Conservation (phyloP, 495 filamentous ascomycete species). For the Choiromyces venosus region DNA sequence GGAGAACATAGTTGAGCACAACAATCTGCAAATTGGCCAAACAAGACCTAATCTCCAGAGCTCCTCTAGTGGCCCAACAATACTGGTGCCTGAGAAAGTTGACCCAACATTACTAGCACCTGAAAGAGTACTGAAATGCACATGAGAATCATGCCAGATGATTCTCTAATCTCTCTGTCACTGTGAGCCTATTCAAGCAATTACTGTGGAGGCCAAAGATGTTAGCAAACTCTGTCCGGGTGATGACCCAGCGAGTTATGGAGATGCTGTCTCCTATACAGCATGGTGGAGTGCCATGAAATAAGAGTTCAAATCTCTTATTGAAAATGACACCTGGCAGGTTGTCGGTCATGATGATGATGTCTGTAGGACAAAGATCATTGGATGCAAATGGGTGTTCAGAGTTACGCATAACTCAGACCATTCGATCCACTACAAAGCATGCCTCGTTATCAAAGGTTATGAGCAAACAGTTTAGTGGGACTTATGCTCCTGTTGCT, state of each 20-base stretch:
- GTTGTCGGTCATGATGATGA: not conserved
- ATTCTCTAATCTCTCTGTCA: no score
- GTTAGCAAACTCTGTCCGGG: no score
- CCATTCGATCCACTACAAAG: constrained; percentile 19
- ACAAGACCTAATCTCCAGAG: no score
- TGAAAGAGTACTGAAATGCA: no score
- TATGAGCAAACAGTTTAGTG: constrained; percentile 18
- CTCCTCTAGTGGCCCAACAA: no score
- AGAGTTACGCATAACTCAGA: constrained; percentile 13
- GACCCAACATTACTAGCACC: no score
- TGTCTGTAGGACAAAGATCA: constrained; percentile 1
- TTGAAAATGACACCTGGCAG: constrained; percentile 11
- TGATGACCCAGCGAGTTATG: constrained; percentile 8
- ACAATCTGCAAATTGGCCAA: no score
- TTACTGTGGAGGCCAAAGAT: no score
- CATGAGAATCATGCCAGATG: no score
- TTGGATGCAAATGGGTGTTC: constrained; percentile 29
- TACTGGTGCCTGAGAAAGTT: no score
- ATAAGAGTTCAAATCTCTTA: constrained; percentile 1
- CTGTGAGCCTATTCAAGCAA: no score
- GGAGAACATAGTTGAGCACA: not conserved
- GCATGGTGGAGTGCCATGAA: constrained; percentile 7
- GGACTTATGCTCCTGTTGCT: no score
- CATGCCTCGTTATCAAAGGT: constrained; percentile 21
- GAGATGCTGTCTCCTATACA: not conserved